Percentiles rank a stretch among this genome's conserved stretches.
Conservation (phyloP, 1,139 yeast genomes). For the Candida sp. region DNA sequence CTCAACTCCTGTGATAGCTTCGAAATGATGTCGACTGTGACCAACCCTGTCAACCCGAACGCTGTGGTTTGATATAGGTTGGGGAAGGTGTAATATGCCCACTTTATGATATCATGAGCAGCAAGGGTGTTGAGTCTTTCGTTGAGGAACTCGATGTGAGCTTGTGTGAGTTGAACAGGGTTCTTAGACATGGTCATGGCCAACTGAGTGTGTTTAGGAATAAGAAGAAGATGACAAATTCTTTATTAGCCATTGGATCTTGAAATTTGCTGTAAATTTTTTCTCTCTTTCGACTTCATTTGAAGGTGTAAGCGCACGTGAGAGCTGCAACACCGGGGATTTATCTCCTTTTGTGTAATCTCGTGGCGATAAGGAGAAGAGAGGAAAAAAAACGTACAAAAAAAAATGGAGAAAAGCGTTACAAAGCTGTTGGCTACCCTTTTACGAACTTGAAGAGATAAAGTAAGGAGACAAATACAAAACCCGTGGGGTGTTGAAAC, state of each 20-base stretch:
- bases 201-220: too few species aligned
- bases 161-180: slow-evolving; percentile 28
- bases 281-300: not conserved
- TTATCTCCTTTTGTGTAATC: not conserved
- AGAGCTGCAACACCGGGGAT: not conserved
- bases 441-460: too few species aligned
- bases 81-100: slow-evolving; percentile 87
- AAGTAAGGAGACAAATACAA: too few species aligned
- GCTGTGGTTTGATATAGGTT: slow-evolving; percentile 91
- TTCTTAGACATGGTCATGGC: slow-evolving; percentile 1
- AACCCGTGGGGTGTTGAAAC: too few species aligned
- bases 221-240: not conserved
- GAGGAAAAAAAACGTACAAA: not conserved
- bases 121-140: slow-evolving; percentile 53
- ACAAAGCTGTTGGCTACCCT: not conserved
- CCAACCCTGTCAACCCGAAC: slow-evolving; percentile 92
- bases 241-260: not conserved
- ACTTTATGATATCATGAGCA: slow-evolving; percentile 76
- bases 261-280: not conserved
- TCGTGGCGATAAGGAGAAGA: not conserved
- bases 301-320: slow-evolving; percentile 5
- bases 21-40: slow-evolving; percentile 84
- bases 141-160: slow-evolving; percentile 67
- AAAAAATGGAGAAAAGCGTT: not conserved
- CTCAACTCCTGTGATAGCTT: slow-evolving; percentile 35